A percentile compares a stretch with the other conserved stretches of the same genome.
phyloP scores from a whole-genome alignment of 1,284 basidiomycete species.

The Leccinum angustisporum region DNA sequence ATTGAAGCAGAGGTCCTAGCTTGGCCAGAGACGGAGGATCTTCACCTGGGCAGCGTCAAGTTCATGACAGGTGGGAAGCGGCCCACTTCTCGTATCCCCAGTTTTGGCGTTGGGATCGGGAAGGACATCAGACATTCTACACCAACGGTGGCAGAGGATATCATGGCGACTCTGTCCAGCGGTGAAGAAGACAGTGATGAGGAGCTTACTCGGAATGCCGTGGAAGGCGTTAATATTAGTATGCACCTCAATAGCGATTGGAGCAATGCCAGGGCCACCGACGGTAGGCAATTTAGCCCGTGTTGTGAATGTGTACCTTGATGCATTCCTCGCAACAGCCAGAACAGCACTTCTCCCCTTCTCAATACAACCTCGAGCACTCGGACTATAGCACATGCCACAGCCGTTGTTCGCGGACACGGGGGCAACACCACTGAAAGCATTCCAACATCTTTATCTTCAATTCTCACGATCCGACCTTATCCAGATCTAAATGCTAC shows the following conservation, averaged over 20 bases:
- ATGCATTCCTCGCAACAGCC: constrained; percentile 31
- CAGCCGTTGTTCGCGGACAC: constrained; percentile 58
- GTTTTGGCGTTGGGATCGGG: constrained; percentile 76
- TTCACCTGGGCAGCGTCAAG: constrained; percentile 84
- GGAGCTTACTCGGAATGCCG: constrained; percentile 62
- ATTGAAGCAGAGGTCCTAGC: constrained; percentile 82
- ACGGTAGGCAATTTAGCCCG: constrained; percentile 32
- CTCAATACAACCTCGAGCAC: constrained; percentile 45
- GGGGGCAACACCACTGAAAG: constrained; percentile 40
- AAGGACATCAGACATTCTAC: constrained; percentile 47
- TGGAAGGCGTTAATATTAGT: constrained; percentile 50
- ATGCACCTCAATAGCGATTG: constrained; percentile 52
- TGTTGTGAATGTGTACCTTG: constrained; percentile 12
- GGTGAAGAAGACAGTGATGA: constrained; percentile 57
- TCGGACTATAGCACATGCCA: constrained; percentile 59
- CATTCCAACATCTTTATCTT: constrained; percentile 61
- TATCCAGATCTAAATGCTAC: constrained; percentile 48
- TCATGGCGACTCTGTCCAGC: constrained; percentile 36
- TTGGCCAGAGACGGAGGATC: constrained; percentile 65
- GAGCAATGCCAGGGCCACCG: constrained; percentile 40
- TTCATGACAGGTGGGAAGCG: constrained; percentile 68
- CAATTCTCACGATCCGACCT: constrained; percentile 69
- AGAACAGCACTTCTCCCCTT: constrained; percentile 54
- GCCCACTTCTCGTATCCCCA: constrained; percentile 75
- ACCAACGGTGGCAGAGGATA: constrained; percentile 23